These are phyloP conservation scores for Plasmodium fragile DNA, from an alignment of 169 alveolate genomes.

Conservation along the genomic window DNA sequence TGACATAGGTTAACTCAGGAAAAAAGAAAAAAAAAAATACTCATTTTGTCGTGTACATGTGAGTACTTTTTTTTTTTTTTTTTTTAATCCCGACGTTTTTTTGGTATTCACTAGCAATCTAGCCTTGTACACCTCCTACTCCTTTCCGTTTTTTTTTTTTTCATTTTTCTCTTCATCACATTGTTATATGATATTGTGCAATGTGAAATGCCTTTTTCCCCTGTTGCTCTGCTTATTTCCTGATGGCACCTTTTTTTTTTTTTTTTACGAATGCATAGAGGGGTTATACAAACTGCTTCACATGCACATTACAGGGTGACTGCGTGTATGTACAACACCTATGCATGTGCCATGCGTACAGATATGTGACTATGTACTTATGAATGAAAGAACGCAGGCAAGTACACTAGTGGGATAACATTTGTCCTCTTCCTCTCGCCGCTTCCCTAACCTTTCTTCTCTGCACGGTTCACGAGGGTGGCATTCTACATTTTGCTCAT, in stretches of 20 bases:
- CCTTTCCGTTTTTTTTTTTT: background rate
- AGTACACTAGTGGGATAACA: background rate
- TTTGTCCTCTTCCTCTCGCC: background rate
- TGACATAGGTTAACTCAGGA: background rate
- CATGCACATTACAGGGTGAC: background rate
- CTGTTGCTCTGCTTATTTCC: background rate
- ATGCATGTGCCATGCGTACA: background rate
- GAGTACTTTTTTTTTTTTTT: background rate
- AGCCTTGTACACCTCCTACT: background rate
- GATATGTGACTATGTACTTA: background rate
- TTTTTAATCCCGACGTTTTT: background rate
- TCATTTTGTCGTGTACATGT: background rate
- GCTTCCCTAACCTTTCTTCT: background rate
- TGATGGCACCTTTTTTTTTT: background rate
- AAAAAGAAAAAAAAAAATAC: background rate
- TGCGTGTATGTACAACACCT: background rate
- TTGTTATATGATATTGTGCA: background rate
- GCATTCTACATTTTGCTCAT: background rate
- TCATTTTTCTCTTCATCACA: conserved; percentile 6
- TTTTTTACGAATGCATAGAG: background rate
- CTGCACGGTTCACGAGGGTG: background rate
- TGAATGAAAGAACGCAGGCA: background rate
- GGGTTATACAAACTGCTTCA: background rate
- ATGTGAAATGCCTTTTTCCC: background rate
- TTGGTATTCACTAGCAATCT: background rate